Conservation (phyloP, 2,329 filamentous ascomycete species). For the Bipolaris gigantea region DNA sequence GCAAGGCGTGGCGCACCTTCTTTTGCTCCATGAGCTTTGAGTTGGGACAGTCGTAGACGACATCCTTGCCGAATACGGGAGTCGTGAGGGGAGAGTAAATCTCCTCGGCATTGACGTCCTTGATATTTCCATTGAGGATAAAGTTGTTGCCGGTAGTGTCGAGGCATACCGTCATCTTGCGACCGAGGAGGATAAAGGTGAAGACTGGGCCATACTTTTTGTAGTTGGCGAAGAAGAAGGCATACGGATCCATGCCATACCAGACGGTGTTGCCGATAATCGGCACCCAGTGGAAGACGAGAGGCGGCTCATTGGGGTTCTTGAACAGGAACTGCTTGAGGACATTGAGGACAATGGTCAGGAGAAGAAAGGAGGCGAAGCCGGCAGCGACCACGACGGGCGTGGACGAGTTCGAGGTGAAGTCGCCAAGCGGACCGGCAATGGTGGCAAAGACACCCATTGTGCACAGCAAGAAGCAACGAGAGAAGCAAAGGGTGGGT, state of each 20-base stretch:
- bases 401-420: slow-evolving; percentile 45
- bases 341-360: slow-evolving; percentile 75
- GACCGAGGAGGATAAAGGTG: slow-evolving; percentile 84
- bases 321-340: slow-evolving; percentile 76
- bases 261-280: slow-evolving; percentile 87
- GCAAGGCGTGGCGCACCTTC: slow-evolving; percentile 61
- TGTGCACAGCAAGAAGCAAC: slow-evolving; percentile 19
- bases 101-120: slow-evolving; percentile 87
- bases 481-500: not conserved
- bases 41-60: slow-evolving; percentile 90
- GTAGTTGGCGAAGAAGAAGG: slow-evolving; percentile 75
- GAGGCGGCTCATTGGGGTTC: slow-evolving; percentile 68
- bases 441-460: slow-evolving; percentile 58
- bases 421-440: slow-evolving; percentile 52
- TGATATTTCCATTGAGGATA: slow-evolving; percentile 86
- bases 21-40: slow-evolving; percentile 95
- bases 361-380: slow-evolving; percentile 52
- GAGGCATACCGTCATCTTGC: slow-evolving; percentile 84
- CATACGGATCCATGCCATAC: slow-evolving; percentile 92
- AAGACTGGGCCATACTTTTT: slow-evolving; percentile 89
- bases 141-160: slow-evolving; percentile 86
- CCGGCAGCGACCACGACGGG: slow-evolving; percentile 51
- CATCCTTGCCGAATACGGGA: slow-evolving; percentile 77
- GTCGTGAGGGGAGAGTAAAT: slow-evolving; percentile 78
- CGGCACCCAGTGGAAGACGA: slow-evolving; percentile 67